Percentiles rank a stretch among this genome's conserved stretches.
Conservation (phyloP, 202 grass and related monocot genomes). For the Setaria italica region DNA sequence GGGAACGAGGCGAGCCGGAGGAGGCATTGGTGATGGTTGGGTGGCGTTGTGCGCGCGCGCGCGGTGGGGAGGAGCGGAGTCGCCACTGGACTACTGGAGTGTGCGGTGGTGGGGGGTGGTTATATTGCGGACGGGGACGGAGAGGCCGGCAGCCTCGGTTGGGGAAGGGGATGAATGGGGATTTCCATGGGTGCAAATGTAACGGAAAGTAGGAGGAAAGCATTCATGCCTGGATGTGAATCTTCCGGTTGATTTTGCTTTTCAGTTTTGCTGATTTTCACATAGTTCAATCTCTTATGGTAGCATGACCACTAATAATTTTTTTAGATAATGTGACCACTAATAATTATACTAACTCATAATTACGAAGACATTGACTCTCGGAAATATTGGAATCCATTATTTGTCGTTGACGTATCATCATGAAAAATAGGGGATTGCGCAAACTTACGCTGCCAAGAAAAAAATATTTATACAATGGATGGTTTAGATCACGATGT, state of each 20-base stretch:
- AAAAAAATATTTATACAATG: neutral
- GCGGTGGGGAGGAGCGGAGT: neutral
- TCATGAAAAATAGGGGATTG: neutral
- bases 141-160: too few species aligned
- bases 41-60: neutral
- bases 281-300: neutral
- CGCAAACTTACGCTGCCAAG: neutral
- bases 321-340: neutral
- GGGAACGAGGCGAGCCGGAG: neutral
- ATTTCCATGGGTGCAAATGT: neutral
- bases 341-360: neutral
- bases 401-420: neutral
- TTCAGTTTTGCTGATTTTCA: neutral
- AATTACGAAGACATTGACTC: neutral
- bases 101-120: neutral
- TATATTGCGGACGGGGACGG: neutral
- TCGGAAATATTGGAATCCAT: neutral
- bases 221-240: neutral
- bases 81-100: neutral
- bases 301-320: too few species aligned
- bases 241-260: neutral
- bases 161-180: neutral
- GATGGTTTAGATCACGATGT: neutral
- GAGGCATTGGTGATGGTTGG: conserved; percentile 15
- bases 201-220: conserved; percentile 14